Base-by-base conservation (phyloP, 495 filamentous ascomycete species). In the Aspergillus saccharolyticus region DNA sequence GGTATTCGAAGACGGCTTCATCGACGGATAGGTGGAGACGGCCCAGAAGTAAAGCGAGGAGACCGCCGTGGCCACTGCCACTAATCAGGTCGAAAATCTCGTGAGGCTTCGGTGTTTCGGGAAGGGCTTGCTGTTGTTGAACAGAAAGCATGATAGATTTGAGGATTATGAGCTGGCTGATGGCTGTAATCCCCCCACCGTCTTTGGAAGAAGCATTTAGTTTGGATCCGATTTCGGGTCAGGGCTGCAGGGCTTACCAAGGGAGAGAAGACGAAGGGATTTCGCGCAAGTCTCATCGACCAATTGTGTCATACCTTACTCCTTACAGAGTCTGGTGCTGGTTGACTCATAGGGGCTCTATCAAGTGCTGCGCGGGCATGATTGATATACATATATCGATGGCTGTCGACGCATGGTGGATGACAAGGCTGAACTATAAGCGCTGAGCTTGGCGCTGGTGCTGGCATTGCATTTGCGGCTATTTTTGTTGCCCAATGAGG, bases 401-500 rank as follows among this genome's bases (percentile, higher is more conserved):
- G 33, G 12, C 14, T 9, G 33, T 9, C 4, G 33, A 28, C 6
- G 5, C 6, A 5, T 39, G 33, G 25, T 28, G 33, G 33, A 12
- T 2, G 12, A 39, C 2, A 12, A 39, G 33, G 33, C 33, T 5
- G 33, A 15, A 39, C 6, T 12, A 8, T 39, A 39, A 39, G 33
- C 33, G 33, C 33, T 39, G 33, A 39, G 33, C 33, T 39, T 39
- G 33, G 33, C 33, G 33, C 33, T 39, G 33, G 33, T 5, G 33
- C 4, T 39, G 33, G 33, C 4, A 12, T 39, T 39, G 33, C 4
- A 12, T 15, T 39, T 39, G 33, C 2, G 33, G 33, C 10, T 39
- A 39, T 39, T 39, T 39, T 39, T 8, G 33, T 8, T 10, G 33
- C 6, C 33, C 74, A 8, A 55, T 66, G 4, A 15, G n/a, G n/a